These are phyloP conservation scores for Aspergillus sp. DNA, from an alignment of 2,329 filamentous ascomycete species.

Conservation along the genomic window DNA sequence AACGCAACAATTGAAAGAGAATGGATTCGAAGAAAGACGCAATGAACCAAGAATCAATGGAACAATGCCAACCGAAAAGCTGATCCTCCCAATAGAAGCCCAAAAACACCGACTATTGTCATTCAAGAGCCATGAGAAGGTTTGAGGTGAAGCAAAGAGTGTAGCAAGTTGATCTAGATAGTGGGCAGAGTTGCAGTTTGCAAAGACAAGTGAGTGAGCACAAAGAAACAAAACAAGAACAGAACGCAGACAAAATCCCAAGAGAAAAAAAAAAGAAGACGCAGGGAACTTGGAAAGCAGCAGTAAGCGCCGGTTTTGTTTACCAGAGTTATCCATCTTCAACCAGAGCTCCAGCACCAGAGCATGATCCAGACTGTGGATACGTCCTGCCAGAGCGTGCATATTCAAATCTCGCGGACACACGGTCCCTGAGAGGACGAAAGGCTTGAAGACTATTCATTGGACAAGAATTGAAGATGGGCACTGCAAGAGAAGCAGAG, in stretches of 20 bases:
- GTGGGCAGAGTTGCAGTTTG: background rate
- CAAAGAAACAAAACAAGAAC: background rate
- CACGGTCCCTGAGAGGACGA: slow-evolving; percentile 5
- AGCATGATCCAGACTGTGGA: slow-evolving; percentile 1
- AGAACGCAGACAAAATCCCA: background rate
- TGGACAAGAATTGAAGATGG: slow-evolving; percentile 9
- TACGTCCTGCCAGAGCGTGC: slow-evolving; percentile 10
- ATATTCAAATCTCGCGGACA: slow-evolving; percentile 16
- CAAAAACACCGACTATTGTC: slow-evolving; percentile 4
- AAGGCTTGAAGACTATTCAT: slow-evolving; percentile 4
- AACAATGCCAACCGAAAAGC: slow-evolving; percentile 9
- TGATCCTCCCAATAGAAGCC: background rate
- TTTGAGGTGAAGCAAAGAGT: background rate
- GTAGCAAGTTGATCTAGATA: background rate
- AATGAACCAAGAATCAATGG: slow-evolving; percentile 9
- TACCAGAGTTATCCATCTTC: background rate
- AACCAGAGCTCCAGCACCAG: slow-evolving; percentile 9
- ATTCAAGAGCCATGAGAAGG: slow-evolving; percentile 7
- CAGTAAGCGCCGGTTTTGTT: slow-evolving; percentile 9
- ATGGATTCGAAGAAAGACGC: slow-evolving; percentile 5
- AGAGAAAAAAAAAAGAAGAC: background rate
- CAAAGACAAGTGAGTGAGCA: background rate
- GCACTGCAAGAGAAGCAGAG: slow-evolving; percentile 12
- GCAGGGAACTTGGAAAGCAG: background rate
- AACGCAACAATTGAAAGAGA: slow-evolving; percentile 5